A percentile compares a stretch with the other conserved stretches of the same genome.
phyloP scores from a whole-genome alignment of 208 protist species.

The Spongospora subterranea region DNA sequence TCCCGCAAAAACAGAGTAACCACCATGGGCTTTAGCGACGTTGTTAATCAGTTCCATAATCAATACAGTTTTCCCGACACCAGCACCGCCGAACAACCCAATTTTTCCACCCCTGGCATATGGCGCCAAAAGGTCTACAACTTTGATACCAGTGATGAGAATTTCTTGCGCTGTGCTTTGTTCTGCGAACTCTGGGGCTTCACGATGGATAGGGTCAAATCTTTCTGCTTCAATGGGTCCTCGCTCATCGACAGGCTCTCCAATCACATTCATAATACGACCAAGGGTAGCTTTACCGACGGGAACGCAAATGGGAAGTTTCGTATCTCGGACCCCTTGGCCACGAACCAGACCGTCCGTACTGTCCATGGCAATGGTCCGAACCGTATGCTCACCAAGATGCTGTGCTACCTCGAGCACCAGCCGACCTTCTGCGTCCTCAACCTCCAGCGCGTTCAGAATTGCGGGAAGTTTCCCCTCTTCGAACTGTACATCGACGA shows the following conservation, averaged over 20 bases:
- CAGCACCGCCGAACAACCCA: constrained; percentile 96
- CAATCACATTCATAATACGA: constrained; percentile 98
- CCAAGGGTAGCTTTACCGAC: constrained; percentile 92
- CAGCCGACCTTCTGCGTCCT: constrained; percentile 77
- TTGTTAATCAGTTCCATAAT: constrained; percentile 99
- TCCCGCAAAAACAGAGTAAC: constrained; percentile 97
- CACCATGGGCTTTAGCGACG: constrained; percentile 95
- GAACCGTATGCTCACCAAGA: constrained; percentile 90
- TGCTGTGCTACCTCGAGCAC: constrained; percentile 97
- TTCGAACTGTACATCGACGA: constrained; percentile 96
- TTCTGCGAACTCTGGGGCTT: constrained; percentile 89
- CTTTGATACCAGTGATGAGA: constrained; percentile 97
- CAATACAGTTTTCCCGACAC: constrained; percentile 97
- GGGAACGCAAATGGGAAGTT: constrained; percentile 91
- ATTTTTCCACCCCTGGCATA: constrained; percentile 98
- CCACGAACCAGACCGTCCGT: constrained; percentile 95
- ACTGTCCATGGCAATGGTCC: constrained; percentile 96
- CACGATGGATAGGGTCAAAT: constrained; percentile 89
- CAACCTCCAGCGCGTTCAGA: constrained; percentile 91
- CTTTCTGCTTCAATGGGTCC: constrained; percentile 87
- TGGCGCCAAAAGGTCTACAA: constrained; percentile 95
- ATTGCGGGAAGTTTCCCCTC: constrained; percentile 91
- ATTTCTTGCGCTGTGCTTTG: constrained; percentile 88
- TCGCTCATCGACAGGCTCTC: constrained; percentile 93
- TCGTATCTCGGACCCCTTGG: constrained; percentile 88